Evolutionary conservation across 495 filamentous ascomycete genomes (phyloP).

Genomic region (Pseudotulostoma volvatum): DNA sequence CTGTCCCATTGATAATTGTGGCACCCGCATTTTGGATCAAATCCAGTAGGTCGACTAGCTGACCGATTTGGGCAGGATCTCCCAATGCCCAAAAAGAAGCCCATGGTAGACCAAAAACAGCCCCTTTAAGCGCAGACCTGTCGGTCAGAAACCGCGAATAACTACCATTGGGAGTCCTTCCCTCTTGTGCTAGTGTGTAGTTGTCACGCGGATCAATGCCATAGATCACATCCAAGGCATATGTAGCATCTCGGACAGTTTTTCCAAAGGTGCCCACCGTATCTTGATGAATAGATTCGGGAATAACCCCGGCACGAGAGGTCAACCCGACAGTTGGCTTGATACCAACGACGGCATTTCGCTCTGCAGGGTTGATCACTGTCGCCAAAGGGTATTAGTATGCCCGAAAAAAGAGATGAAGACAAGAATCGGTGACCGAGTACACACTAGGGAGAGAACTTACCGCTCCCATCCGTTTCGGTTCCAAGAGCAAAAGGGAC

Average conservation of each 20-base stretch:
- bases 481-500: conserved; percentile 51
- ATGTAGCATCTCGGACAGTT: conserved; percentile 49
- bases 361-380: conserved; percentile 54
- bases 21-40: conserved; percentile 45
- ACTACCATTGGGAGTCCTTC: conserved; percentile 34
- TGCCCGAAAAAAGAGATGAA: too few relatives aligned
- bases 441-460: background rate
- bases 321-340: conserved; percentile 53
- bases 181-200: conserved; percentile 39
- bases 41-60: conserved; percentile 35
- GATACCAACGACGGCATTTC: conserved; percentile 48
- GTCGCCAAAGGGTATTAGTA: conserved; percentile 4
- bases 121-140: conserved; percentile 38
- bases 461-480: conserved; percentile 53
- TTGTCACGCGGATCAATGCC: conserved; percentile 43
- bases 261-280: conserved; percentile 49
- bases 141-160: conserved; percentile 39
- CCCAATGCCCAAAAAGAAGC: conserved; percentile 46
- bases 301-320: conserved; percentile 45
- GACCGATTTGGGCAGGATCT: conserved; percentile 32
- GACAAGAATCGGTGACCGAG: background rate
- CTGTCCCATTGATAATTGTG: conserved; percentile 51
- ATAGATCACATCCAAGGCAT: conserved; percentile 49
- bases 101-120: conserved; percentile 57
- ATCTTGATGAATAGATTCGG: conserved; percentile 49